Evolutionary conservation across 306 rosid species (phyloP).

Genomic region (Vigna hirtella): DNA sequence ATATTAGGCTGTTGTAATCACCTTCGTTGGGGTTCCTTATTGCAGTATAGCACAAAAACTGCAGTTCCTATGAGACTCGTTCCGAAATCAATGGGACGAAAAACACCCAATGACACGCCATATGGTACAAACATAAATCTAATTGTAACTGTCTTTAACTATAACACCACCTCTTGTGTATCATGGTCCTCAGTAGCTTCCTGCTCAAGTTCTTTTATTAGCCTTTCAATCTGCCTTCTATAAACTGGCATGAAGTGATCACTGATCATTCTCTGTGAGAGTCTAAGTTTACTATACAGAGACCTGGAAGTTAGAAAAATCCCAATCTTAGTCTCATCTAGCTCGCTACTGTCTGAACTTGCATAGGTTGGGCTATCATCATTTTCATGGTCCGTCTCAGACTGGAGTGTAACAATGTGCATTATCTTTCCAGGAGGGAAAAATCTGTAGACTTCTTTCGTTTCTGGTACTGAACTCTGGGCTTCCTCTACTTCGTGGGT

Average conservation of each 20-base stretch:
- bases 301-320: conserved; percentile 84
- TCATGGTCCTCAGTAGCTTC: conserved; percentile 47
- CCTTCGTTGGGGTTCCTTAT: conserved; percentile 28
- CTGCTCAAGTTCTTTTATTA: conserved; percentile 78
- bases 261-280: conserved; percentile 92
- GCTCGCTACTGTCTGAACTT: conserved; percentile 53
- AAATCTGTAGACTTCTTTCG: conserved; percentile 79
- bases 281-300: conserved; percentile 80
- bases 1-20: conserved; percentile 25
- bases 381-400: conserved; percentile 50
- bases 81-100: conserved; percentile 47
- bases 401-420: conserved; percentile 69
- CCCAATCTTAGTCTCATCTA: conserved; percentile 65
- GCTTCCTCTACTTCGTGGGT: conserved; percentile 66
- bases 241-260: conserved; percentile 97
- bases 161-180: conserved; percentile 50
- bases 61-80: conserved; percentile 41
- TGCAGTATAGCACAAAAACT: conserved; percentile 49
- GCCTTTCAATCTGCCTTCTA: conserved; percentile 80
- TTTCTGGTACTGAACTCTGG: conserved; percentile 58
- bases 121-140: conserved; percentile 39
- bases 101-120: conserved; percentile 42
- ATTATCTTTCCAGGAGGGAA: conserved; percentile 92
- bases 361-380: conserved; percentile 56
- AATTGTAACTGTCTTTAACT: conserved; percentile 34